Conservation (phyloP, 2,329 filamentous ascomycete genomes). For the Clarireedia hainanense region DNA sequence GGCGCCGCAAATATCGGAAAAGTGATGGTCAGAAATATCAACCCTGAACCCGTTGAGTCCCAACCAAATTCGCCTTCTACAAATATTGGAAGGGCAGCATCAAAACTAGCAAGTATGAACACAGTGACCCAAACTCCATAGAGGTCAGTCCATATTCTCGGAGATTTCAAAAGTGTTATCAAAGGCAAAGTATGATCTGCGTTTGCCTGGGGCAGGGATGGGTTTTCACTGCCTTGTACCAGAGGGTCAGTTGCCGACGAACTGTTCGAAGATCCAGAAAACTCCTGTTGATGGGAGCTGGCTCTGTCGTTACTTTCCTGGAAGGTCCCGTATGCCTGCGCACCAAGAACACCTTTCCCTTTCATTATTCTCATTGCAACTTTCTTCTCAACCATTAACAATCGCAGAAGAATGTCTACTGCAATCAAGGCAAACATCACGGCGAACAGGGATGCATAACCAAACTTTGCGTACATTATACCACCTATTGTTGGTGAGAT, state of each 20-base stretch:
- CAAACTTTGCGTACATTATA: slow-evolving; percentile 29
- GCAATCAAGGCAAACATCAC: slow-evolving; percentile 47
- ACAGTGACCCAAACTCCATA: slow-evolving; percentile 38
- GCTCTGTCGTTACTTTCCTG: not conserved
- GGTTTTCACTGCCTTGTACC: slow-evolving; percentile 8
- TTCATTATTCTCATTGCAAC: slow-evolving; percentile 37
- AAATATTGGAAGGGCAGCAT: slow-evolving; percentile 47
- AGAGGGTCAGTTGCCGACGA: not conserved
- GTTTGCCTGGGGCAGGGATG: not conserved
- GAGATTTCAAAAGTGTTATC: slow-evolving; percentile 32
- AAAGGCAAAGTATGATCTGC: slow-evolving; percentile 18
- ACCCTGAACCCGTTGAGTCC: slow-evolving; percentile 44
- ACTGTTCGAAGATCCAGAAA: not conserved
- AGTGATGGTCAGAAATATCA: slow-evolving; percentile 51
- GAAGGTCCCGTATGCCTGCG: not conserved
- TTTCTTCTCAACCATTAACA: slow-evolving; percentile 50
- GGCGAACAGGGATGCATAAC: slow-evolving; percentile 52
- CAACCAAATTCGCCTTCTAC: slow-evolving; percentile 45
- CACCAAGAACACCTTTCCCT: not conserved
- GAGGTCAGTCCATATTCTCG: slow-evolving; percentile 32
- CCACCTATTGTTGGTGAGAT: slow-evolving; percentile 36
- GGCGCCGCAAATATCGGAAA: slow-evolving; percentile 52
- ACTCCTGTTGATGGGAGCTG: not conserved
- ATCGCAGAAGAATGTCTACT: slow-evolving; percentile 44
- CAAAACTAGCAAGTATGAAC: slow-evolving; percentile 43